Evolutionary conservation across 1,139 yeast genomes (phyloP).

Genomic region (Sugiyamaella castrensis): DNA sequence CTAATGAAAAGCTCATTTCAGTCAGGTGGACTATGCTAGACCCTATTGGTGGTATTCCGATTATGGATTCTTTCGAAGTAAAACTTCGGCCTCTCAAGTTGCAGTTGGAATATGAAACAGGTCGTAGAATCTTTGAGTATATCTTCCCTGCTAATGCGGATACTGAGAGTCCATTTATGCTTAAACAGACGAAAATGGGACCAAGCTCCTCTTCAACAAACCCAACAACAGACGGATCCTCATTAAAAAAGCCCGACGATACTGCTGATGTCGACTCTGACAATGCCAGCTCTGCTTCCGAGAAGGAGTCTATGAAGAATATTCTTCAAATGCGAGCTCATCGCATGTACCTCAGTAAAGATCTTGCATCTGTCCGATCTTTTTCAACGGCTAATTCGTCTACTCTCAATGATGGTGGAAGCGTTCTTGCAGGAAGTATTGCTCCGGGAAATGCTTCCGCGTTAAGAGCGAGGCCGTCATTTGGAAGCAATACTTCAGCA

Average conservation of each 20-base stretch:
- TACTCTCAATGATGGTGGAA: not conserved
- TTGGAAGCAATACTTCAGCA: conserved; percentile 6
- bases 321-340: not conserved
- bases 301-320: conserved; percentile 1
- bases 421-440: not conserved
- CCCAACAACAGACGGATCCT: not conserved
- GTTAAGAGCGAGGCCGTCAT: conserved; percentile 10
- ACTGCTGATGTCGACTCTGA: conserved; percentile 11
- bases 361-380: conserved; percentile 17
- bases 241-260: not conserved
- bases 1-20: conserved; percentile 43
- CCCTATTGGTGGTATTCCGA: conserved; percentile 84
- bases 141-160: conserved; percentile 54
- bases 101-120: conserved; percentile 68
- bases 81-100: conserved; percentile 63
- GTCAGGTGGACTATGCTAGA: conserved; percentile 71
- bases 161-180: conserved; percentile 28
- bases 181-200: not conserved
- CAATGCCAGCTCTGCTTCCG: conserved; percentile 14
- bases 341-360: conserved; percentile 7
- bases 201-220: not conserved
- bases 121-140: conserved; percentile 59
- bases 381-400: conserved; percentile 14
- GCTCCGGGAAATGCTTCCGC: not conserved
- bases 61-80: conserved; percentile 52